Evolutionary conservation across 169 alveolate species (phyloP), one percentile per base, ranked within the genome.

Genomic region (Eimeria zaria): DNA sequence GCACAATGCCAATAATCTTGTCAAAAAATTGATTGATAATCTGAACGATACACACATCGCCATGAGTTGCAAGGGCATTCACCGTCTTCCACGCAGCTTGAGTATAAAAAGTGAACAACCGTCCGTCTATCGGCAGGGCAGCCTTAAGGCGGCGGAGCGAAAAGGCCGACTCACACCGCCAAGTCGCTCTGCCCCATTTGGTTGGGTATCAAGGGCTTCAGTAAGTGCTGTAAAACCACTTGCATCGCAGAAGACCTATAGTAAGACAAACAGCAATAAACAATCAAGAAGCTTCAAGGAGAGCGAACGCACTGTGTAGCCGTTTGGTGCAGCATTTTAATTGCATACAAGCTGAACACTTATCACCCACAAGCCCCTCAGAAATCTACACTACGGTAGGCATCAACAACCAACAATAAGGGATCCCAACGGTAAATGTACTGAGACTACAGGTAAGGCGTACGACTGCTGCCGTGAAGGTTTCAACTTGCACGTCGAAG

Each of bases 181-280:
- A 73, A 97, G 94, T 4, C 97, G 94, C 78, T 97, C 98, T 53
- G 98, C 98, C 3, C 98, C 98, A 89, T 97, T 97, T 27, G 98
- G 97, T 71, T 97, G 97, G 80, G 96, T 94, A 46, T 95, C 97
- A 36, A 97, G 95, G 39, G 98, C 98, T 33, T 97, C 98, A 39
- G 98, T 97, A 41, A 97, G 84, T 11, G 98, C 98, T 67, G 98
- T 97, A 85, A 97, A 97, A 60, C 98, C 98, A 22, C 97, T 95
- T 53, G 98, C 98, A 33, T 97, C 98, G 90, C 98, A 97, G 95
- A 97, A 97, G 76, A 97, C 97, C 97, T 96, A 89, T 36, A 30
- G 33, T n/a, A 8, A 87, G 60, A 7, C 64, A 71, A 14, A 80
- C 69, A 27, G 24, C 48, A 46, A 27, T 24, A 80, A 80, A 24